phyloP scores from a whole-genome alignment of 2,329 filamentous ascomycete genomes.

The Cladosporium sp. region DNA sequence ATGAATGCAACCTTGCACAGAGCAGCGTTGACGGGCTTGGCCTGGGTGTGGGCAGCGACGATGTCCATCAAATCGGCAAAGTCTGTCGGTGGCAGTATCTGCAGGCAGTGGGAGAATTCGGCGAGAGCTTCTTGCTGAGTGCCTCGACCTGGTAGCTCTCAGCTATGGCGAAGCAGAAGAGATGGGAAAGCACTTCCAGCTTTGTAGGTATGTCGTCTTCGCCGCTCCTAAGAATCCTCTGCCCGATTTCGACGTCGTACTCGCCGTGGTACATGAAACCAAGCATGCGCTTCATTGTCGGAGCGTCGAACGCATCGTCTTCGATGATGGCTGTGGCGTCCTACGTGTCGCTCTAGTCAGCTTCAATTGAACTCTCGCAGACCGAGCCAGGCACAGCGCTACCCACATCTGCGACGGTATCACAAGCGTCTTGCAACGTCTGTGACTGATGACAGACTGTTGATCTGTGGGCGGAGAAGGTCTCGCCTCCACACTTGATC shows the following conservation, averaged over 20 bases:
- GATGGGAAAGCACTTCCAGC: neutral
- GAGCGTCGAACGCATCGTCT: conserved; percentile 13
- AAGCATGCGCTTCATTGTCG: conserved; percentile 16
- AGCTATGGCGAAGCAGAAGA: neutral
- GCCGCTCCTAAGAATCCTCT: neutral
- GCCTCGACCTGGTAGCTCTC: neutral
- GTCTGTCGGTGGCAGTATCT: neutral
- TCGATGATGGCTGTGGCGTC: conserved; percentile 7
- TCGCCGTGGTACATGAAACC: conserved; percentile 17
- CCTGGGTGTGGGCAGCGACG: neutral
- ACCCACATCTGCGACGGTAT: neutral
- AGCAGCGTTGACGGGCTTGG: neutral
- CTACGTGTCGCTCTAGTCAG: conserved; percentile 7
- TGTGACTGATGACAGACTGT: conserved; percentile 16
- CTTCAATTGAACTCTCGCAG: neutral
- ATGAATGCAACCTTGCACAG: neutral
- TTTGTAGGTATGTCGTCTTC: neutral
- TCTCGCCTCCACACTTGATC: conserved; percentile 13
- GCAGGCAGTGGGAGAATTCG: neutral
- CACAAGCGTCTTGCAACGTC: neutral
- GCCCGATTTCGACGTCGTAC: conserved; percentile 4
- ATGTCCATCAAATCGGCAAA: neutral
- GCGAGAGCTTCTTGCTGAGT: neutral
- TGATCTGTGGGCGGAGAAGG: conserved; percentile 14
- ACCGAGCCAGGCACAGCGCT: too few species aligned